phyloP scores from a whole-genome alignment of 2,329 filamentous ascomycete genomes.

The Dothidotthia symphoricarpi region DNA sequence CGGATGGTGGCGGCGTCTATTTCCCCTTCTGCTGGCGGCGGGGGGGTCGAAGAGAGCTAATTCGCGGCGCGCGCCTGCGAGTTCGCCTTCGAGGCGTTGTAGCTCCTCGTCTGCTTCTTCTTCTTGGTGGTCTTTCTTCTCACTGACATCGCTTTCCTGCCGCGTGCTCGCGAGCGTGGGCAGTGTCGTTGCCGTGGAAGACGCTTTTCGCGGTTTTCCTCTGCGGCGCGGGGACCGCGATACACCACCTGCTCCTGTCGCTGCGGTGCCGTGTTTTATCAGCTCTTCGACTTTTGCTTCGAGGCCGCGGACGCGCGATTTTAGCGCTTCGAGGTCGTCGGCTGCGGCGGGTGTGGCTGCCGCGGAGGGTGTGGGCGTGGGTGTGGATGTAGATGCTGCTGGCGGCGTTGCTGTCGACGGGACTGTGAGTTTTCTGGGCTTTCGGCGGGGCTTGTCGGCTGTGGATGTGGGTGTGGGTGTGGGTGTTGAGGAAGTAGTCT shows the following conservation, averaged over 20 bases:
- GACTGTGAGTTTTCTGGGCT: slow-evolving; percentile 39
- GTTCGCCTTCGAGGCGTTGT: slow-evolving; percentile 31
- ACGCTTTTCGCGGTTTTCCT: slow-evolving; percentile 32
- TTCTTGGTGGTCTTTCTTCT: slow-evolving; percentile 14
- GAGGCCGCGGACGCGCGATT: slow-evolving; percentile 35
- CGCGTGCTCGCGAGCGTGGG: slow-evolving; percentile 16
- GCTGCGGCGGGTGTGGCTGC: slow-evolving; percentile 8
- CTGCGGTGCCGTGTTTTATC: slow-evolving; percentile 25
- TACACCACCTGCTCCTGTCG: slow-evolving; percentile 8
- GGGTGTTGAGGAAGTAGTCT: slow-evolving; percentile 3
- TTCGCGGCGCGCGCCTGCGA: slow-evolving; percentile 33
- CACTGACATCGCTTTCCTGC: slow-evolving; percentile 3
- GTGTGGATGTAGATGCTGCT: slow-evolving; percentile 9
- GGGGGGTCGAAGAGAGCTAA: slow-evolving; percentile 26
- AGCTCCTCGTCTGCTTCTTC: slow-evolving; percentile 37
- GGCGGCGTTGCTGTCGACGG: too few relatives aligned
- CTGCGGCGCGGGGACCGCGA: slow-evolving; percentile 33
- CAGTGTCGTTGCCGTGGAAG: slow-evolving; percentile 17
- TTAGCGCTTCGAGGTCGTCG: slow-evolving; percentile 37
- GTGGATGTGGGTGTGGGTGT: slow-evolving; percentile 4
- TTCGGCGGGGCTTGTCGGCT: slow-evolving; percentile 21
- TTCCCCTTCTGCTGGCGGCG: too few relatives aligned
- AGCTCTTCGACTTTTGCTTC: slow-evolving; percentile 41
- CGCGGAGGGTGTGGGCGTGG: slow-evolving; percentile 1
- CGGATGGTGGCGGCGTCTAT: too few relatives aligned